A percentile compares a stretch with the other conserved stretches of the same genome.
Evolutionary conservation across 352 stramenopile species (phyloP).

Genomic region (Blastocystis sp.): DNA sequence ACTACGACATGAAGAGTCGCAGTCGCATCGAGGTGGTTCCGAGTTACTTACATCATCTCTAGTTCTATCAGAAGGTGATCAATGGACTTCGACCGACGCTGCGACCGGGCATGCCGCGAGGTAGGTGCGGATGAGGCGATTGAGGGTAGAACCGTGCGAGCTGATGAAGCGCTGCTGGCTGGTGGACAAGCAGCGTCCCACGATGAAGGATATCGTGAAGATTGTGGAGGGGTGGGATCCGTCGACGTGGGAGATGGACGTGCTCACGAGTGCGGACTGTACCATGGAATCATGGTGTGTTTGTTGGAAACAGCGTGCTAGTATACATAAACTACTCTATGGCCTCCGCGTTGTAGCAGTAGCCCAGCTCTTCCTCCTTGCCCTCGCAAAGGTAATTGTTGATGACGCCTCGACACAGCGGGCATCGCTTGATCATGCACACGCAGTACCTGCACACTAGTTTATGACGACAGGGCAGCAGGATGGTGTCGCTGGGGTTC

Average conservation of each 20-base stretch:
- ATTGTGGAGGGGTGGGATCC: constrained; percentile 23
- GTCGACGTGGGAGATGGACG: constrained; percentile 12
- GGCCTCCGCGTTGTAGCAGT: background rate
- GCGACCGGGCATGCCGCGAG: constrained; percentile 31
- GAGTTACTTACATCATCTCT: background rate
- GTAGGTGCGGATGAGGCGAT: background rate
- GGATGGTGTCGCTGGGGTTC: constrained; percentile 48
- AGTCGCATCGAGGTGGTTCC: background rate
- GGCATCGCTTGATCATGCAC: constrained; percentile 69
- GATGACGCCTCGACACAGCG: constrained; percentile 39
- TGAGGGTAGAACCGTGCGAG: constrained; percentile 48
- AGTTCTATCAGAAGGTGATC: constrained; percentile 63
- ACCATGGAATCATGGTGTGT: background rate
- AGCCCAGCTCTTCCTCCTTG: background rate
- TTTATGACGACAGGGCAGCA: constrained; percentile 63
- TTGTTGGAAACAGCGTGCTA: background rate
- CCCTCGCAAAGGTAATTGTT: constrained; percentile 58
- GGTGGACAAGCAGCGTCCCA: constrained; percentile 40
- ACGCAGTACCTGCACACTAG: constrained; percentile 58
- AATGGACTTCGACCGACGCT: constrained; percentile 32
- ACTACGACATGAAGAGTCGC: constrained; percentile 27
- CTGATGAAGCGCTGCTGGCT: constrained; percentile 60
- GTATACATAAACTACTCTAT: background rate
- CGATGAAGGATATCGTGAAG: constrained; percentile 70
- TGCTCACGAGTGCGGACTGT: background rate